Conservation (phyloP, 2,329 filamentous ascomycete species). For the Paecilomyces fulvus region DNA sequence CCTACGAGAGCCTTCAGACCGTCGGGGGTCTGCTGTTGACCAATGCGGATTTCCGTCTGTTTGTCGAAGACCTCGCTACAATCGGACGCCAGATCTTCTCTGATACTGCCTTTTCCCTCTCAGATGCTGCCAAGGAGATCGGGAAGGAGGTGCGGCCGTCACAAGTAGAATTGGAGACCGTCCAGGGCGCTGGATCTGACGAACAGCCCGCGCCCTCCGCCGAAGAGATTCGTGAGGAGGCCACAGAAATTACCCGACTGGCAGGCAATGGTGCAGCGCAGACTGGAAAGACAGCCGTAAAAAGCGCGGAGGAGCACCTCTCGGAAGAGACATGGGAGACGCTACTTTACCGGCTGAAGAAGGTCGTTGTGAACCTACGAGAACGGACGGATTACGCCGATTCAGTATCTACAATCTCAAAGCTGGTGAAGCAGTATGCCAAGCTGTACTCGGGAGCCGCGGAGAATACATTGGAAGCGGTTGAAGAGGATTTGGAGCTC, state of each 20-base stretch:
- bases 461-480: conserved; percentile 56
- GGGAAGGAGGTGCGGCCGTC: conserved; percentile 67
- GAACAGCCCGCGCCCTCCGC: conserved; percentile 45
- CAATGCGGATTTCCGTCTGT: conserved; percentile 82
- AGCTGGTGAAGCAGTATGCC: conserved; percentile 70
- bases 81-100: conserved; percentile 77
- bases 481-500: conserved; percentile 61
- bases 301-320: conserved; percentile 67
- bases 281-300: conserved; percentile 49
- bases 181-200: conserved; percentile 38
- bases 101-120: conserved; percentile 74
- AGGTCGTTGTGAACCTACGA: conserved; percentile 64
- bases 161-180: conserved; percentile 47
- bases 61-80: conserved; percentile 70
- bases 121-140: conserved; percentile 64
- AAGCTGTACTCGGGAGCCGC: conserved; percentile 66
- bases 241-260: conserved; percentile 43
- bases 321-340: conserved; percentile 64
- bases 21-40: conserved; percentile 77
- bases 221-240: conserved; percentile 55
- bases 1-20: conserved; percentile 73
- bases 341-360: conserved; percentile 65
- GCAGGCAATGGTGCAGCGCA: conserved; percentile 28
- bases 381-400: conserved; percentile 74
- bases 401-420: conserved; percentile 70